phyloP scores from a whole-genome alignment of 2,329 filamentous ascomycete genomes.

The Periconia sp. region DNA sequence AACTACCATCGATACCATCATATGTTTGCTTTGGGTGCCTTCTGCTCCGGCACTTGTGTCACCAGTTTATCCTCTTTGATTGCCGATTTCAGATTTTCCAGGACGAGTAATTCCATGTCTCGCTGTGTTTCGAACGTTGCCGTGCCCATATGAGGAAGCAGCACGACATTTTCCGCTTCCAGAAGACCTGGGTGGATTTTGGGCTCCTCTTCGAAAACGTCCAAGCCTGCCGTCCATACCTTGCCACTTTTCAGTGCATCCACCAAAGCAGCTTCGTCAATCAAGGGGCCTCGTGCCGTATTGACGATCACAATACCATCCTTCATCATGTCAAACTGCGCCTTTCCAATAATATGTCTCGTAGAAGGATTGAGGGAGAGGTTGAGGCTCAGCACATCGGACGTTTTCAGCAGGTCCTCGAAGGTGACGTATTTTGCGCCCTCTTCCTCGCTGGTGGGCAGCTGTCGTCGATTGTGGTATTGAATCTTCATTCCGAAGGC shows the following conservation, averaged over 20 bases:
- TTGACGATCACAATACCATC: conserved; percentile 60
- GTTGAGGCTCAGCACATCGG: conserved; percentile 59
- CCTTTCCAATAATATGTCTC: conserved; percentile 54
- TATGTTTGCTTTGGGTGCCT: conserved; percentile 38
- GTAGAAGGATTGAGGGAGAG: conserved; percentile 55
- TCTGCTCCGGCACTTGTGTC: conserved; percentile 65
- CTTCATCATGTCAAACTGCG: conserved; percentile 57
- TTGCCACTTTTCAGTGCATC: conserved; percentile 57
- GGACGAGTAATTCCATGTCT: conserved; percentile 61
- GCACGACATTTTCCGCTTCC: conserved; percentile 53
- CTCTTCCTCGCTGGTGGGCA: conserved; percentile 44
- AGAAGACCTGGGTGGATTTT: conserved; percentile 55
- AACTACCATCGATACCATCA: conserved; percentile 9
- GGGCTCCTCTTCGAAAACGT: conserved; percentile 62
- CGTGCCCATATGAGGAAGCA: conserved; percentile 64
- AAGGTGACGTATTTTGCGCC: conserved; percentile 58
- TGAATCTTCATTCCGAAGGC: conserved; percentile 61
- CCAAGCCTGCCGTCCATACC: conserved; percentile 57
- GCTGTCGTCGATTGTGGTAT: conserved; percentile 57
- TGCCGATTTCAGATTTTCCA: conserved; percentile 60
- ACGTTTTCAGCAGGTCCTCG: conserved; percentile 55
- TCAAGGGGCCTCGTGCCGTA: conserved; percentile 59
- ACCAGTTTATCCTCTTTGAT: conserved; percentile 60
- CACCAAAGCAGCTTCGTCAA: conserved; percentile 59
- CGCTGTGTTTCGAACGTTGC: conserved; percentile 58